Evolutionary conservation across 2,329 filamentous ascomycete species (phyloP).

Genomic region (Diaporthe velutina): DNA sequence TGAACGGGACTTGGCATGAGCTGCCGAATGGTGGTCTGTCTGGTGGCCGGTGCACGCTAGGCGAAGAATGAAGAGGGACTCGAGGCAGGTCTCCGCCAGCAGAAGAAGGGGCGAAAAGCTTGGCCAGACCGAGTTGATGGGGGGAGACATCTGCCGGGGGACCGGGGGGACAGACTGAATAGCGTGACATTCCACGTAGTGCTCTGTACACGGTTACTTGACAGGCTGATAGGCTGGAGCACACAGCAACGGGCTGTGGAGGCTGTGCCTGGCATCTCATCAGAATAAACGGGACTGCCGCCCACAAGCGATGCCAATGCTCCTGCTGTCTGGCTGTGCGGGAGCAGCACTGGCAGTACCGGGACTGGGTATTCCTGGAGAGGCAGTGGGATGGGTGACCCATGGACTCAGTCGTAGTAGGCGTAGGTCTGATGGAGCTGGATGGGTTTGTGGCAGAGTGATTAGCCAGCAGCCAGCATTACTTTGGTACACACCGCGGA

Average conservation of each 20-base stretch:
- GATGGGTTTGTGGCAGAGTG: background rate
- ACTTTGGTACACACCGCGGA: background rate
- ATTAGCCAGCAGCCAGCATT: background rate
- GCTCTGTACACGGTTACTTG: background rate
- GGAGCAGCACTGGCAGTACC: background rate
- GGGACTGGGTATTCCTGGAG: background rate
- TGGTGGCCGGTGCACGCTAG: background rate
- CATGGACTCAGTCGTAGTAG: background rate
- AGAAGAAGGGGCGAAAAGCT: slow-evolving; percentile 4
- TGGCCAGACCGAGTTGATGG: background rate
- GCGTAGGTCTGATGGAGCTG: background rate
- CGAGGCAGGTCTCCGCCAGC: background rate
- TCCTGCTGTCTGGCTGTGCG: background rate
- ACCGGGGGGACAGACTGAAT: background rate
- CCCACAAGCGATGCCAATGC: background rate
- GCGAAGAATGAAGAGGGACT: background rate
- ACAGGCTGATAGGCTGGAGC: slow-evolving; percentile 1
- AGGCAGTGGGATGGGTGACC: background rate
- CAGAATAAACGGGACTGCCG: slow-evolving; percentile 6
- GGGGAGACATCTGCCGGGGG: background rate
- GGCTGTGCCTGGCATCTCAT: slow-evolving; percentile 16
- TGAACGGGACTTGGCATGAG: background rate
- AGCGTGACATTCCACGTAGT: background rate
- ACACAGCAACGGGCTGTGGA: slow-evolving; percentile 3
- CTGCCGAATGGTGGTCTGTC: background rate